Evolutionary conservation across 495 filamentous ascomycete species (phyloP).

Genomic region (Aspergillus mulundensis): DNA sequence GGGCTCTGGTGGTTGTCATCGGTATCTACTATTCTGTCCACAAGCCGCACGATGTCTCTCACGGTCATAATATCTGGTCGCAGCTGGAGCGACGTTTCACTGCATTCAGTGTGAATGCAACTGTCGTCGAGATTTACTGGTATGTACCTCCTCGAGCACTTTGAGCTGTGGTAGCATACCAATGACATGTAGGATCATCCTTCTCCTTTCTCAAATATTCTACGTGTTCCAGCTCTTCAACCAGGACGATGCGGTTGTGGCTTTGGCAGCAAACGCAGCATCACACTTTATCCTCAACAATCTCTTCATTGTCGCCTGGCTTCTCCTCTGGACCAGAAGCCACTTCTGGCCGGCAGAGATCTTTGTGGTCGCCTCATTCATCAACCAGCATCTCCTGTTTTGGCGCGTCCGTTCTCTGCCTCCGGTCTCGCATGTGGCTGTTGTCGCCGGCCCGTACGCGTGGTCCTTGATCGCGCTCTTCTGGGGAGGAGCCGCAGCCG

Average conservation of each 20-base stretch:
- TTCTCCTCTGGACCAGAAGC: conserved; percentile 75
- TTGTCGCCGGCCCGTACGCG: conserved; percentile 71
- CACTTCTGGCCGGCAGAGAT: conserved; percentile 70
- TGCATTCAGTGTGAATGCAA: conserved; percentile 68
- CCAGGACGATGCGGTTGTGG: conserved; percentile 52
- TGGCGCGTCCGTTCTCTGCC: conserved; percentile 69
- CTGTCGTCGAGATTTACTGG: conserved; percentile 77
- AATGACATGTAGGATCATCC: conserved; percentile 53
- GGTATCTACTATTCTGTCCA: conserved; percentile 66
- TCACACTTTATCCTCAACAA: conserved; percentile 84
- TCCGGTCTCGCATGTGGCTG: conserved; percentile 67
- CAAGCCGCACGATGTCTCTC: conserved; percentile 55
- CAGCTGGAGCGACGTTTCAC: conserved; percentile 62
- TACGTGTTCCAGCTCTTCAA: conserved; percentile 77
- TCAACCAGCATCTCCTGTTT: conserved; percentile 72
- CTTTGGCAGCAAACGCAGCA: conserved; percentile 70
- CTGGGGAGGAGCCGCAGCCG: conserved; percentile 81
- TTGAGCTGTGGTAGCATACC: neutral
- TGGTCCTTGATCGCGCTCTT: conserved; percentile 81
- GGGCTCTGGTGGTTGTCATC: conserved; percentile 63
- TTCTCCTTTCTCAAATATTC: conserved; percentile 69
- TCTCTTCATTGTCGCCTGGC: conserved; percentile 70
- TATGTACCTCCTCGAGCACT: conserved; percentile 24
- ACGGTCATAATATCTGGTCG: conserved; percentile 60
- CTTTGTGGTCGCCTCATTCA: conserved; percentile 71